A percentile compares a stretch with the other conserved stretches of the same genome.
These are phyloP conservation scores for Botrytis squamosa DNA, from an alignment of 2,329 filamentous ascomycete genomes.

Conservation along the genomic window DNA sequence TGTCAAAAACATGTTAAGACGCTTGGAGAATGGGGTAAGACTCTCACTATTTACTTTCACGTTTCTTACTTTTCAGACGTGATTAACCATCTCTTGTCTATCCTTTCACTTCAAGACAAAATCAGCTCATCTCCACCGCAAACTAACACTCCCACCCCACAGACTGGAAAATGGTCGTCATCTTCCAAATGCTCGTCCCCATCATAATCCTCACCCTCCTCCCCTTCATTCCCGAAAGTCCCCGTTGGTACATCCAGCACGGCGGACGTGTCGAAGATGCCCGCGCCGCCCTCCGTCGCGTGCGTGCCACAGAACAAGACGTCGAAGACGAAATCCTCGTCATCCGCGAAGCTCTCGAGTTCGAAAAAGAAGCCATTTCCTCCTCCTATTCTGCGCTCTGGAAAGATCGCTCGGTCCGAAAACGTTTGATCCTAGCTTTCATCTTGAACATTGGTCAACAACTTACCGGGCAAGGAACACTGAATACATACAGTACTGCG, in stretches of 20 bases:
- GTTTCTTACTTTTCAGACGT: neutral
- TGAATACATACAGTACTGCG: conserved; percentile 69
- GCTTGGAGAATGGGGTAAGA: conserved; percentile 57
- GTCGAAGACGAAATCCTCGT: conserved; percentile 60
- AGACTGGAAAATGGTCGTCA: conserved; percentile 68
- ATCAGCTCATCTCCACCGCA: neutral
- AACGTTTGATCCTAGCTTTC: conserved; percentile 63
- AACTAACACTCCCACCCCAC: neutral
- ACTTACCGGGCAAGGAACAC: conserved; percentile 61
- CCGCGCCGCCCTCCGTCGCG: conserved; percentile 53
- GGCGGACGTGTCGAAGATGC: conserved; percentile 51
- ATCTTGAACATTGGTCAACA: conserved; percentile 70
- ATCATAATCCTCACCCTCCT: conserved; percentile 59
- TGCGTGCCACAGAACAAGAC: conserved; percentile 56
- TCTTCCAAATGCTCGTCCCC: conserved; percentile 71
- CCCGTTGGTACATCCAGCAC: conserved; percentile 66
- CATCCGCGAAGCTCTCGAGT: conserved; percentile 68
- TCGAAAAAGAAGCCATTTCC: conserved; percentile 68
- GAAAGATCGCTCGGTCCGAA: conserved; percentile 67
- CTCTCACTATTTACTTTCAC: neutral
- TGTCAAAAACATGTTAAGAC: conserved; percentile 27
- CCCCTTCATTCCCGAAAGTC: conserved; percentile 66
- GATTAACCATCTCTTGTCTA: neutral
- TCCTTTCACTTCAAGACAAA: neutral
- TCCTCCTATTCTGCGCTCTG: conserved; percentile 63